Evolutionary conservation across 108 stramenopile genomes (phyloP), one percentile per base, ranked within the genome.

Genomic region (Schizochytrium sp.): DNA sequence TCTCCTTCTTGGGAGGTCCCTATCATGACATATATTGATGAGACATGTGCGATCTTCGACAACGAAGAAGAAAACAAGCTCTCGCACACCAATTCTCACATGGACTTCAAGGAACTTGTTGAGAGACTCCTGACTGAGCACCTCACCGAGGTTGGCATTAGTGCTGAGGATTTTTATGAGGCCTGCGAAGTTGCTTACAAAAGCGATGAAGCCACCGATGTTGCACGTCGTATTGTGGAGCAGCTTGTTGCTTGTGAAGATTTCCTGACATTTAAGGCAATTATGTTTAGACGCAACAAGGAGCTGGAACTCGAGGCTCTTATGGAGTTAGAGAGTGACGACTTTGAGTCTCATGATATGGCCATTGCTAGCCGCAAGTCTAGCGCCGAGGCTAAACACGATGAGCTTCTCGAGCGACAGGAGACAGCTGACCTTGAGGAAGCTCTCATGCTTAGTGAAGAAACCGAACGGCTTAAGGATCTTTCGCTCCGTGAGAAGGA

Each of bases 31-130:
- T 93, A 92, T 47, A 93, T 93, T 17, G 93, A 93, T 40, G 93
- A 93, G 55, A 91, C 93, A 50, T 93, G 93, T 87, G 57, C 64
- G 4, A 91, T 93, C 44, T 93, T 93, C 56, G 92, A 92, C 57
- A 92, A 91, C n/a, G 93, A 92, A 28, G 93, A 93, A 49, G 93
- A 93, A 90, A 93, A 93, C 89, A 93, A 92, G 89, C 61, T 93
- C 15, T 59, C 88, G 13, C 92, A 93, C 87, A 93, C 92, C 3
- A 56, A 92, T 3, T 56, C 92, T 12, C 93, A 93, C 72, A 40
- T 59, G 15, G 90, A 90, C 88, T 92, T 90, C 59, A 44, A 64
- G 17, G 88, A 87, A 19, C 58, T 72, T 40, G 90, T 91, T 56
- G 89, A 90, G 42, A 4, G 10, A 15, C 44, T 88, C 41, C 42